Base-by-base conservation (phyloP, 768 basidiomycete genomes). In the Tulasnella calospora region DNA sequence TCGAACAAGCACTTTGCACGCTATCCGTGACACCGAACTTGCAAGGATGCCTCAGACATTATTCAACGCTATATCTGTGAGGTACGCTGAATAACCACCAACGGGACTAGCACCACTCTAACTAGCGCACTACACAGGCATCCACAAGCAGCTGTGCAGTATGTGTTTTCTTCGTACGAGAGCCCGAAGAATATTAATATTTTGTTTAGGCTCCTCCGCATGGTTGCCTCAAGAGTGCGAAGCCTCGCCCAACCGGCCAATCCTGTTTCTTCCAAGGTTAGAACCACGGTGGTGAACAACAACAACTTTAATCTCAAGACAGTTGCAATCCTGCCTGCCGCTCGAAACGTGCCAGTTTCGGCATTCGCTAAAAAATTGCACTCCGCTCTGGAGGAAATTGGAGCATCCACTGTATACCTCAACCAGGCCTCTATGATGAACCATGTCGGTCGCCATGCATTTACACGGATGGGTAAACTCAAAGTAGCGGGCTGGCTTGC, bases 41-140 rank as follows among this genome's bases (percentile, higher is more conserved):
- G 97, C 97, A 38, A 87, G 97, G 38, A 98, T 99, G 93, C 98
- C 98, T 0, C 91, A 94, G 82, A 98, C 98, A 0, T 87, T 99
- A 13, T 99, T 99, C 87, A 99, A 99, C 83, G 98, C 98, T 0
- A 97, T 99, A 79, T 95, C 94, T 67, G 92, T 93, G 15, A 87
- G 93, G 92, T 92, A 79, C 38, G 79, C 41, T 30, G 21, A 15
- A 76, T 55, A 41, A 19, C 15, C 41, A 72, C 36, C 13, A 13
- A 35, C n/a, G 47, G 27, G 21, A 44, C 61, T 78, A 15, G 35
- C 15, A 23, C 12, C 21, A 27, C 21, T 71, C 55, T 35, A 78
- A 78, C 40, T 12, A 35, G 33, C 38, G 21, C 27, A 69, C 71
- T 4, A 36, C 55, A 6, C 71, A 94, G 94, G 77, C 94, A 94